Conservation (phyloP, 2,329 filamentous ascomycete species). For the Tolypocladium tropicale region DNA sequence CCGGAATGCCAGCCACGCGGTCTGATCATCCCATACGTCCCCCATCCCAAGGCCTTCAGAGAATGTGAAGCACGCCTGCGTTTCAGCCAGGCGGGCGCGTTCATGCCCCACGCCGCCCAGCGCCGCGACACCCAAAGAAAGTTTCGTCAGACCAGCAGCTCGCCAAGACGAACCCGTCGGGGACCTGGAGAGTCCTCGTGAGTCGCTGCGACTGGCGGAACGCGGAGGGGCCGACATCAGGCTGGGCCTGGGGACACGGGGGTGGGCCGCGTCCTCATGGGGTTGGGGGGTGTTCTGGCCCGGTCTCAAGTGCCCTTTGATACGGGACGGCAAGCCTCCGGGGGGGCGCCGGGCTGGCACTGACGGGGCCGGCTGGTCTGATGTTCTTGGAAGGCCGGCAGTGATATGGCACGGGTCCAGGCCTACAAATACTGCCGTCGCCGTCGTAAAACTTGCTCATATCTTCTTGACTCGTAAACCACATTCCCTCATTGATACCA, state of each 20-base stretch:
- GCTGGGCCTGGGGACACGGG: not conserved
- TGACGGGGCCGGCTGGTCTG: not conserved
- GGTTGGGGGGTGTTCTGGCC: not conserved
- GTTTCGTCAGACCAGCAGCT: not conserved
- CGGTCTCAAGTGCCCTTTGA: not conserved
- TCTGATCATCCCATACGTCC: not conserved
- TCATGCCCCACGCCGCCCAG: not conserved
- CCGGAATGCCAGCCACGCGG: conserved; percentile 1
- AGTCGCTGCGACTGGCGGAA: not conserved
- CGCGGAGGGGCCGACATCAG: not conserved
- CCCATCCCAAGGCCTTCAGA: not conserved
- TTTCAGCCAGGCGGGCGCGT: conserved; percentile 5
- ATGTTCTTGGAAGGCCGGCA: not conserved
- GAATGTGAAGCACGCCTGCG: conserved; percentile 11
- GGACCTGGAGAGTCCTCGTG: not conserved
- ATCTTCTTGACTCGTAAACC: not conserved
- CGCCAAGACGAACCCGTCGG: not conserved
- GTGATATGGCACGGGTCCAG: not conserved
- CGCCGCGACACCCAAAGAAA: not conserved
- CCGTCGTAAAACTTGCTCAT: not conserved
- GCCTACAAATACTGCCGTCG: not conserved
- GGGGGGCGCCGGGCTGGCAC: not conserved
- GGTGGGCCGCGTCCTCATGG: not conserved
- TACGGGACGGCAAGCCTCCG: not conserved
- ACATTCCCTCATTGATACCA: not conserved